Conservation (phyloP, 2,329 filamentous ascomycete species). For the Lecanosticta acicola region DNA sequence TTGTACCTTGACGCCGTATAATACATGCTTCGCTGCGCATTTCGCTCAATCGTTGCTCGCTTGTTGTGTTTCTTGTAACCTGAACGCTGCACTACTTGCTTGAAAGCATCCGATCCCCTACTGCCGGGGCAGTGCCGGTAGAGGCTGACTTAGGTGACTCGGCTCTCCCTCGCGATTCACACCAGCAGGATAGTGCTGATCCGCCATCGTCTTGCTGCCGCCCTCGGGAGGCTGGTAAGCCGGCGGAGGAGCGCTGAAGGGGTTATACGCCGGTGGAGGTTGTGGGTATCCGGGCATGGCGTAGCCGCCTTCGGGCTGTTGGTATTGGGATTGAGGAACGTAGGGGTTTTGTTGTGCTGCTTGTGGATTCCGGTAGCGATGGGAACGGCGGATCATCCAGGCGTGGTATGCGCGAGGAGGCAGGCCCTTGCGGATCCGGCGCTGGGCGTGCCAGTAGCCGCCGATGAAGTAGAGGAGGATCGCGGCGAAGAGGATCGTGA, state of each 20-base stretch:
- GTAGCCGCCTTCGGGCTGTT: constrained; percentile 11
- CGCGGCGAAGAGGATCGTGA: constrained; percentile 55
- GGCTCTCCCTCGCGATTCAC: constrained; percentile 14
- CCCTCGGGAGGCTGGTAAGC: constrained; percentile 34
- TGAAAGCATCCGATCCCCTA: background rate
- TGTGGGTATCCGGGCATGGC: constrained; percentile 23
- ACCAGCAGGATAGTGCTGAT: constrained; percentile 26
- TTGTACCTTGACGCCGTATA: too few relatives aligned
- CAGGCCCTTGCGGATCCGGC: constrained; percentile 59
- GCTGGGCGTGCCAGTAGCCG: constrained; percentile 65
- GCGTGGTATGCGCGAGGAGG: constrained; percentile 65
- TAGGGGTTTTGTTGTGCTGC: constrained; percentile 14
- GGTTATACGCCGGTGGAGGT: constrained; percentile 33
- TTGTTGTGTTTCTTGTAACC: too few relatives aligned
- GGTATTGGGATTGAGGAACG: constrained; percentile 11
- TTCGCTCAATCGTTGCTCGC: too few relatives aligned
- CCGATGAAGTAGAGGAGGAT: constrained; percentile 59
- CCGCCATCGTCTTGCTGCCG: constrained; percentile 31
- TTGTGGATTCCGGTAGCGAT: constrained; percentile 15
- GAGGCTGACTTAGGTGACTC: constrained; percentile 14
- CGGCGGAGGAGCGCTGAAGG: constrained; percentile 29
- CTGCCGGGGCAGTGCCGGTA: constrained; percentile 2
- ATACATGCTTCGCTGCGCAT: too few relatives aligned
- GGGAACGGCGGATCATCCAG: constrained; percentile 30
- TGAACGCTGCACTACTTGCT: background rate